Percentiles rank a stretch among this genome's conserved stretches.
These are phyloP conservation scores for Emergomyces pasteurianus DNA, from an alignment of 2,329 filamentous ascomycete genomes.

Conservation along the genomic window DNA sequence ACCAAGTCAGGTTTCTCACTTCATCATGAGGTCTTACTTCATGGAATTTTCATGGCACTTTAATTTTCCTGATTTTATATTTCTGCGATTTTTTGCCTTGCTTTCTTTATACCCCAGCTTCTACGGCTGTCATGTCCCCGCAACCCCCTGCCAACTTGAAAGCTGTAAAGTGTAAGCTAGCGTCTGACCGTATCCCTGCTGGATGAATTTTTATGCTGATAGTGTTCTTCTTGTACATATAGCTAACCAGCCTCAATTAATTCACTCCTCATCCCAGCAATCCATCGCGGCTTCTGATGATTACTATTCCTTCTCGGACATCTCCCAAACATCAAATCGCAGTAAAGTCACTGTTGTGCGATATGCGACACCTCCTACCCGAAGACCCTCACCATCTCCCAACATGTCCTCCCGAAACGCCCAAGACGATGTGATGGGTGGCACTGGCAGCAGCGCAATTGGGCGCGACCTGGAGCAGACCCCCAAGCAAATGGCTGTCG, in stretches of 20 bases:
- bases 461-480: background rate
- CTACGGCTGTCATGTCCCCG: conserved; percentile 16
- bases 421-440: conserved; percentile 14
- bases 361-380: conserved; percentile 35
- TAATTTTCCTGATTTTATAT: background rate
- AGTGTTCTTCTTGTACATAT: background rate
- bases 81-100: background rate
- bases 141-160: conserved; percentile 20
- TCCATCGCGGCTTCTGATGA: conserved; percentile 39
- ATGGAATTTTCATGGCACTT: background rate
- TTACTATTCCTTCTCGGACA: conserved; percentile 38
- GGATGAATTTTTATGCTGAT: conserved; percentile 7
- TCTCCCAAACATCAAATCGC: conserved; percentile 20
- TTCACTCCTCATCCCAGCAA: conserved; percentile 32
- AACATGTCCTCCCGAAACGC: conserved; percentile 20
- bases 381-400: conserved; percentile 16
- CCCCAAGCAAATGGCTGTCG: background rate
- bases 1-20: background rate
- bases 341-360: conserved; percentile 29
- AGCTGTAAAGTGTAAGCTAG: conserved; percentile 28
- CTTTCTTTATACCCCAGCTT: conserved; percentile 8
- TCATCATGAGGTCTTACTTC: background rate
- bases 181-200: background rate
- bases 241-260: conserved; percentile 35
- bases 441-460: conserved; percentile 1